Percentiles rank a stretch among this genome's conserved stretches.
Conservation (phyloP, 2,329 filamentous ascomycete species). For the Claviceps sp. region DNA sequence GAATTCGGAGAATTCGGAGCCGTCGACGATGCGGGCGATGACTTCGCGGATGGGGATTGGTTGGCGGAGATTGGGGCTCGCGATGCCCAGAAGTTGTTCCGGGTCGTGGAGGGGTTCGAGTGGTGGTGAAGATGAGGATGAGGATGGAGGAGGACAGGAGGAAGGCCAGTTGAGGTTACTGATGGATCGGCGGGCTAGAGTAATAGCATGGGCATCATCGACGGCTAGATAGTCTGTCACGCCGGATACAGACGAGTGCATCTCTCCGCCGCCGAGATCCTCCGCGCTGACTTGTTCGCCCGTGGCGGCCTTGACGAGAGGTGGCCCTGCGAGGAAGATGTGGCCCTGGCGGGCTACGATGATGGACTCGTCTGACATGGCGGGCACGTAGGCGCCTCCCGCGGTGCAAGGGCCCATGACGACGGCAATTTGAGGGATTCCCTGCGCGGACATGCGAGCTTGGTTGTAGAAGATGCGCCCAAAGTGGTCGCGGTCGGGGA, state of each 20-base stretch:
- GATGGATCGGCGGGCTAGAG: slow-evolving; percentile 72
- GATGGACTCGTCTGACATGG: slow-evolving; percentile 95
- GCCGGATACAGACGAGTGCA: slow-evolving; percentile 83
- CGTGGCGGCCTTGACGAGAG: slow-evolving; percentile 89
- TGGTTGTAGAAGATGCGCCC: slow-evolving; percentile 98
- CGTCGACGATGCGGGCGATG: slow-evolving; percentile 86
- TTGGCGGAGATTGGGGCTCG: slow-evolving; percentile 76
- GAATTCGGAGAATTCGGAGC: slow-evolving; percentile 83
- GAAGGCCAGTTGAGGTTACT: slow-evolving; percentile 81
- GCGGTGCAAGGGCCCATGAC: slow-evolving; percentile 98
- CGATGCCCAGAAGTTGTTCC: slow-evolving; percentile 73
- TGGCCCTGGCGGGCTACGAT: slow-evolving; percentile 94
- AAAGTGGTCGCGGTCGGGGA: slow-evolving; percentile 90
- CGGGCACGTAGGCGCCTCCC: slow-evolving; percentile 88
- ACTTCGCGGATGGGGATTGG: slow-evolving; percentile 80
- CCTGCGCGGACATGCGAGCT: slow-evolving; percentile 76
- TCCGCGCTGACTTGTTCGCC: slow-evolving; percentile 86
- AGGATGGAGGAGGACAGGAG: slow-evolving; percentile 21
- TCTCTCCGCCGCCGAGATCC: slow-evolving; percentile 76
- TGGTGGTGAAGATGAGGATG: slow-evolving; percentile 29
- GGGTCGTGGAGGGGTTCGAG: slow-evolving; percentile 70
- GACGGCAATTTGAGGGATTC: slow-evolving; percentile 85
- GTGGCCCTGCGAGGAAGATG: slow-evolving; percentile 90
- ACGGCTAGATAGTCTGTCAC: slow-evolving; percentile 94
- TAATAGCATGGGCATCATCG: slow-evolving; percentile 81